phyloP scores from a whole-genome alignment of 2,329 filamentous ascomycete species.

The Biscogniauxia marginata region DNA sequence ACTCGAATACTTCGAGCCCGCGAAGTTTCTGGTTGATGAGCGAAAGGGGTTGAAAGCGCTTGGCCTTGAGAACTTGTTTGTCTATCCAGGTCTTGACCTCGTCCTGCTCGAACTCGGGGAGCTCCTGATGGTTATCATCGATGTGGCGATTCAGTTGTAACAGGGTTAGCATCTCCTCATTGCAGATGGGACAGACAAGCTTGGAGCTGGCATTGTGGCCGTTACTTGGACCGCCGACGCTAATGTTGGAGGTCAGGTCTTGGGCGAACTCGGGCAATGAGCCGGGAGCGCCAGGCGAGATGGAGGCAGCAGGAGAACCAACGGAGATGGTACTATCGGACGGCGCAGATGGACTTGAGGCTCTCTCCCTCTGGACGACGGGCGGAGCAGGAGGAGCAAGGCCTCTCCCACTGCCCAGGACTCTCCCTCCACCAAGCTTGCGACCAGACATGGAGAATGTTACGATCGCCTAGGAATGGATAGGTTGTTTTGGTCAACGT shows the following conservation, averaged over 20 bases:
- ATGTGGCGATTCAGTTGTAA: conserved; percentile 86
- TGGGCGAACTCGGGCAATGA: conserved; percentile 70
- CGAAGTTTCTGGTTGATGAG: conserved; percentile 92
- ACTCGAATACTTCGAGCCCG: conserved; percentile 89
- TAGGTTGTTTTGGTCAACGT: too few species aligned
- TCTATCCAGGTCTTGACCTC: conserved; percentile 98
- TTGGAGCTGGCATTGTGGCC: conserved; percentile 59
- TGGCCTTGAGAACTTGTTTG: conserved; percentile 89
- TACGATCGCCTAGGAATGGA: too few species aligned
- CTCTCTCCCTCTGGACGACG: conserved; percentile 40
- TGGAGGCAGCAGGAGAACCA: conserved; percentile 61
- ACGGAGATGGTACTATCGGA: conserved; percentile 75
- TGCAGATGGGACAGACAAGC: conserved; percentile 95
- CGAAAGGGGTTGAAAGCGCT: conserved; percentile 87
- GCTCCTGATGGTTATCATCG: conserved; percentile 86
- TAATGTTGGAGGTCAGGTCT: conserved; percentile 80
- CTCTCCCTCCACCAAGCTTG: conserved; percentile 88
- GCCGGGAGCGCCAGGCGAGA: conserved; percentile 41
- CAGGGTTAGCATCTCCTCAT: conserved; percentile 95
- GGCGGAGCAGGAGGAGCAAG: conserved; percentile 62
- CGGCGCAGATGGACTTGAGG: conserved; percentile 50
- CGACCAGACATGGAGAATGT: conserved; percentile 72
- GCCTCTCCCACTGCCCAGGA: conserved; percentile 82
- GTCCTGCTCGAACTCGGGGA: conserved; percentile 84
- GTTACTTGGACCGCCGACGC: conserved; percentile 56